A percentile compares a stretch with the other conserved stretches of the same genome.
Evolutionary conservation across 1,139 yeast species (phyloP).

Genomic region (Trichomonascaceae sp.): DNA sequence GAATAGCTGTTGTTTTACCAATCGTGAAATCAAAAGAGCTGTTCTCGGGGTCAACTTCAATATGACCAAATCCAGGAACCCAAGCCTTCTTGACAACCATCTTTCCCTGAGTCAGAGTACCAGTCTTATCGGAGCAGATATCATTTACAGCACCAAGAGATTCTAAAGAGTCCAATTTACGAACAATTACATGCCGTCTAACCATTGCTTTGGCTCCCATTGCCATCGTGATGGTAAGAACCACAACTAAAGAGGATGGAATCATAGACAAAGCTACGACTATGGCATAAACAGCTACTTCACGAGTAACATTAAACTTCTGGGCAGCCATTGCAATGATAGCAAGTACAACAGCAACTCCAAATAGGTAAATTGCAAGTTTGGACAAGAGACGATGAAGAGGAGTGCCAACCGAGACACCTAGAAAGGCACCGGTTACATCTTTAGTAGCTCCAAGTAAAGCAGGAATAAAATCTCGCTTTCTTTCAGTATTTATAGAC

Average conservation of each 20-base stretch:
- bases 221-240: constrained; percentile 79
- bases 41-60: constrained; percentile 50
- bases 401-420: constrained; percentile 74
- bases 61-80: constrained; percentile 73
- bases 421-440: constrained; percentile 61
- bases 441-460: constrained; percentile 43
- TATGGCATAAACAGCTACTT: constrained; percentile 77
- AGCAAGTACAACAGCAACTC: constrained; percentile 69
- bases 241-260: constrained; percentile 76
- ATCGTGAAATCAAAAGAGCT: constrained; percentile 70
- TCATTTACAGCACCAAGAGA: constrained; percentile 77
- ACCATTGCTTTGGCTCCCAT: constrained; percentile 81
- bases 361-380: constrained; percentile 62
- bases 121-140: constrained; percentile 66
- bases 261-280: constrained; percentile 81
- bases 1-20: constrained; percentile 47
- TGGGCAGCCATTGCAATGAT: constrained; percentile 78
- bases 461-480: constrained; percentile 47
- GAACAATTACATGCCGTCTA: constrained; percentile 61
- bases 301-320: constrained; percentile 55
- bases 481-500: constrained; percentile 31
- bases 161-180: constrained; percentile 72
- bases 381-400: constrained; percentile 61
- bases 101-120: constrained; percentile 73
- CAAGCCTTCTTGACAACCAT: constrained; percentile 69